phyloP scores from a whole-genome alignment of 139 green algal genomes.

The Closterium sp. region DNA sequence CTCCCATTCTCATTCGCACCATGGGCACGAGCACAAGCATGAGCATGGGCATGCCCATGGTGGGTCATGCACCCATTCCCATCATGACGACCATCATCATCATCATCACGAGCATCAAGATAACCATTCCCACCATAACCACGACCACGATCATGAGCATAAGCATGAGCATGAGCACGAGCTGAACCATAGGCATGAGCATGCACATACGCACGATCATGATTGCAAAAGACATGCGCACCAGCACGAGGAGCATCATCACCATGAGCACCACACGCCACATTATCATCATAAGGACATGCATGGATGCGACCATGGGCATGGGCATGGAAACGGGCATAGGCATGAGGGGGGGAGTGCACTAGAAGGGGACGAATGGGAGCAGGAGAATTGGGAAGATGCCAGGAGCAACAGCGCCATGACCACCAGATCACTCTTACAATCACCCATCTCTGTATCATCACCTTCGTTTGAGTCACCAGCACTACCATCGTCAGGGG shows the following conservation, averaged over 20 bases:
- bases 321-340: neutral
- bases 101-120: conserved; percentile 21
- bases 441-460: neutral
- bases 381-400: neutral
- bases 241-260: conserved; percentile 26
- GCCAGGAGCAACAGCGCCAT: neutral
- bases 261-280: conserved; percentile 3
- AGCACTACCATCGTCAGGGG: neutral
- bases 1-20: conserved; percentile 8
- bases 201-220: neutral
- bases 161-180: conserved; percentile 28
- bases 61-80: conserved; percentile 1
- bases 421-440: neutral
- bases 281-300: neutral
- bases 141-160: conserved; percentile 31
- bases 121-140: conserved; percentile 26
- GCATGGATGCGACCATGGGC: neutral
- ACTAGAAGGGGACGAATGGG: neutral
- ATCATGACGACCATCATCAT: conserved; percentile 15
- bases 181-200: neutral
- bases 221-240: neutral
- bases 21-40: conserved; percentile 20
- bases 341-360: neutral
- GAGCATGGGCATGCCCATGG: conserved; percentile 18
- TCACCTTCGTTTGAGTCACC: neutral